Evolutionary conservation across 2,329 filamentous ascomycete genomes (phyloP), one percentile per base, ranked within the genome.

Genomic region (Hymenoscyphus fraxineus): DNA sequence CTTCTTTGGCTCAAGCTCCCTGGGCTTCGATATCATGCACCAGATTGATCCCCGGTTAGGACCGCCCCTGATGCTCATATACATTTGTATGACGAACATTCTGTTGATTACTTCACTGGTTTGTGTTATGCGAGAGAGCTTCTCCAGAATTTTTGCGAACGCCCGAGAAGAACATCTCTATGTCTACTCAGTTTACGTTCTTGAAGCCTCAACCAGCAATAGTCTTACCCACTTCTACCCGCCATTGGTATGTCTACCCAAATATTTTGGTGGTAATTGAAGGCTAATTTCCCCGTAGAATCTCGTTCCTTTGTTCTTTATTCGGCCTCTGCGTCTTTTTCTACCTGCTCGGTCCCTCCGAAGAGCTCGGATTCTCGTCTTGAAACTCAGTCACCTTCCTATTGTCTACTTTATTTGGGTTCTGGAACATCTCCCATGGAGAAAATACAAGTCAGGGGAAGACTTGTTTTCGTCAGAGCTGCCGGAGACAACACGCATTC

Each of bases 91-190:
- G 72, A 92, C 89, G 55, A 90, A 90, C 64, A 91, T 94, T 70
- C 80, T 95, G 7, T 82, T 95, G 39, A 89, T 92, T 77, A 91
- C 91, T 59, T 91, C 88, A 22, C 79, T 93, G 68, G 93, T 91
- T 44, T 89, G 88, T 81, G 87, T 93, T 79, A 81, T 93, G 64
- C 90, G 87, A 72, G 92, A 92, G 78, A 91, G 86, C 74, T 88
- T 93, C 77, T 69, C 72, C 9, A 73, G 67, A 54, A 82, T 88
- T 70, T 88, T 87, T 70, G 81, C 81, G 59, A 85, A 87, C 69
- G 85, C 86, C 47, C 82, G 82, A 64, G 90, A 93, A 73, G 91
- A 94, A 76, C 93, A 93, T 72, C 81, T 93, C 40, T 93, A 91
- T 73, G 87, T 92, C 71, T 93, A 88, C 76, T 85, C 82, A 69